These are phyloP conservation scores for Yueomyces sinensis DNA, from an alignment of 805 yeast genomes.

Conservation along the genomic window DNA sequence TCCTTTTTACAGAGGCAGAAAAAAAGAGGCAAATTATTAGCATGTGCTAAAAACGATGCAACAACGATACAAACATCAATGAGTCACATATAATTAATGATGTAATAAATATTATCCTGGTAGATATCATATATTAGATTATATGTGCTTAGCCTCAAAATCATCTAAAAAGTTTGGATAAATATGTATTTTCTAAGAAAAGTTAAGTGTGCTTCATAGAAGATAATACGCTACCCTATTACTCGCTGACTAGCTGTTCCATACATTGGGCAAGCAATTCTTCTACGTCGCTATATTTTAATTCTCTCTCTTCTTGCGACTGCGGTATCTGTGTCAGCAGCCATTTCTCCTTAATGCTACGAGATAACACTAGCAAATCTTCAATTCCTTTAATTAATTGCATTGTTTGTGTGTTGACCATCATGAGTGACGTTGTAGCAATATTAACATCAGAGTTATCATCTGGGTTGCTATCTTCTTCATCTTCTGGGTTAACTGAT, in stretches of 20 bases:
- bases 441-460: conserved; percentile 11
- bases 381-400: conserved; percentile 23
- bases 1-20: no score
- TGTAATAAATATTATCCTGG: no score
- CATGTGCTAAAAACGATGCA: no score
- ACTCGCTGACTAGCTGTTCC: conserved; percentile 10
- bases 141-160: no score
- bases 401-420: conserved; percentile 19
- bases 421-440: conserved; percentile 17
- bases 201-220: no score
- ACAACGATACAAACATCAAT: no score
- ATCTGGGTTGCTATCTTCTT: conserved; percentile 1
- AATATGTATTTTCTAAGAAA: no score
- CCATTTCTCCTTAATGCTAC: conserved; percentile 24
- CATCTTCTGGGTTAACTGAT: conserved; percentile 6
- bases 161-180: no score
- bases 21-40: no score
- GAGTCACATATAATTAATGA: no score
- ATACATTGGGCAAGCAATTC: conserved; percentile 12
- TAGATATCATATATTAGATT: no score
- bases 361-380: conserved; percentile 21
- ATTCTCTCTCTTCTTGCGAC: conserved; percentile 1
- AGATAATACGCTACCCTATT: no score
- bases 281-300: conserved; percentile 10
- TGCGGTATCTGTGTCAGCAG: conserved; percentile 20